Evolutionary conservation across 495 filamentous ascomycete genomes (phyloP).

Genomic region (Penicillium robsamsonii): DNA sequence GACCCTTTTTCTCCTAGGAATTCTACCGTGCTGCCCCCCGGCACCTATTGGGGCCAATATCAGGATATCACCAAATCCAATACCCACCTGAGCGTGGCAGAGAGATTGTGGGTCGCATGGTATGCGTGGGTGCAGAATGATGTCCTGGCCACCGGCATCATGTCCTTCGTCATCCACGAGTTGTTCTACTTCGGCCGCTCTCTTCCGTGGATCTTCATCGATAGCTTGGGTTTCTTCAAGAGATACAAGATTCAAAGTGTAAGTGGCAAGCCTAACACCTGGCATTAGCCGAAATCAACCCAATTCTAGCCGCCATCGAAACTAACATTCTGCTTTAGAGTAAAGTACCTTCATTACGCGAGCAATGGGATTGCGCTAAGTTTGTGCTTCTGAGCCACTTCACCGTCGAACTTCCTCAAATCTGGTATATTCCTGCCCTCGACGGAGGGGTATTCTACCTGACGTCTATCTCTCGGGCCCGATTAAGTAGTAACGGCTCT

Average conservation of each 20-base stretch:
- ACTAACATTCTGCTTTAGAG: slow-evolving; percentile 47
- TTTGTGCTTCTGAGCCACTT: slow-evolving; percentile 91
- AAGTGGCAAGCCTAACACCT: slow-evolving; percentile 26
- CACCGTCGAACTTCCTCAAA: slow-evolving; percentile 96
- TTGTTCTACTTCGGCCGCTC: slow-evolving; percentile 81
- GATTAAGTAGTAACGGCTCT: slow-evolving; percentile 8
- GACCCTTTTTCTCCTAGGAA: slow-evolving; percentile 38
- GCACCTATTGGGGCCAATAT: slow-evolving; percentile 70
- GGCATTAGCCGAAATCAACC: slow-evolving; percentile 14
- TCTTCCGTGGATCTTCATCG: slow-evolving; percentile 84
- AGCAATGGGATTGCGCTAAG: slow-evolving; percentile 91
- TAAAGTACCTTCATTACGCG: slow-evolving; percentile 83
- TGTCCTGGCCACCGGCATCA: slow-evolving; percentile 83
- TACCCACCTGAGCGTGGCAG: slow-evolving; percentile 73
- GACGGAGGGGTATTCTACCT: slow-evolving; percentile 11
- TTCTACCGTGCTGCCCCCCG: slow-evolving; percentile 46
- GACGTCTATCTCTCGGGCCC: slow-evolving; percentile 8
- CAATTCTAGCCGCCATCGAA: slow-evolving; percentile 8
- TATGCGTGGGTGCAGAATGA: slow-evolving; percentile 93
- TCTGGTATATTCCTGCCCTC: slow-evolving; percentile 59
- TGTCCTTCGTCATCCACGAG: slow-evolving; percentile 90
- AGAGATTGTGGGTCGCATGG: slow-evolving; percentile 84
- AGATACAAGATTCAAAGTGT: slow-evolving; percentile 87
- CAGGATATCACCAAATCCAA: slow-evolving; percentile 79
- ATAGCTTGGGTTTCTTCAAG: slow-evolving; percentile 78